phyloP scores from a whole-genome alignment of 2,329 filamentous ascomycete species.

The Blastomyces gilchristii region DNA sequence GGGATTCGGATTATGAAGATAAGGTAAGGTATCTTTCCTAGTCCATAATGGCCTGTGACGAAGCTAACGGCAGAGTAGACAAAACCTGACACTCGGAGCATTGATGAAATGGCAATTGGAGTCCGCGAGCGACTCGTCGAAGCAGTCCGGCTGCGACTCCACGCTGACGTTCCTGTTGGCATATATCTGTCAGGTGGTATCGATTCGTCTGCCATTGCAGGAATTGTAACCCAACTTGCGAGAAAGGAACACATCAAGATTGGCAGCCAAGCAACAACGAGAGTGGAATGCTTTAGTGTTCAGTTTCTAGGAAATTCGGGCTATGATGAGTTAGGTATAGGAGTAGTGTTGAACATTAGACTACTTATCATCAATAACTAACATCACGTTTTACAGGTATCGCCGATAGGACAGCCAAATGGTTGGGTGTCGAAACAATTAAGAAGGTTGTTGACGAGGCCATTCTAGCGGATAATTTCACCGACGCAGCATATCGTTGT shows the following conservation, averaged over 20 bases:
- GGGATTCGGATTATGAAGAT: conserved; percentile 44
- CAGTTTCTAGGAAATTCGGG: conserved; percentile 42
- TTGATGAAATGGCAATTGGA: conserved; percentile 43
- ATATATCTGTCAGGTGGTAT: conserved; percentile 50
- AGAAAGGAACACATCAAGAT: conserved; percentile 38
- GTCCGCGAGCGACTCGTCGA: conserved; percentile 44
- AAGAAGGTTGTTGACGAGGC: conserved; percentile 38
- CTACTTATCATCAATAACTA: neutral
- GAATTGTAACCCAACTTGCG: conserved; percentile 46
- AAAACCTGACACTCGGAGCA: conserved; percentile 32
- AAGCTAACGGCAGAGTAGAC: neutral
- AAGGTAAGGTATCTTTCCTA: conserved; percentile 32
- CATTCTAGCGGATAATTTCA: conserved; percentile 34
- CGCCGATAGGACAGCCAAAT: conserved; percentile 40
- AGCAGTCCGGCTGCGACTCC: conserved; percentile 43
- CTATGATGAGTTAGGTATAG: conserved; percentile 41
- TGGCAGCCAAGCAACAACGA: conserved; percentile 35
- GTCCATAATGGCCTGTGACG: neutral
- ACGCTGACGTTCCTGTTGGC: conserved; percentile 49
- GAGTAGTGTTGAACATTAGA: neutral
- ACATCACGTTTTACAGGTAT: conserved; percentile 23
- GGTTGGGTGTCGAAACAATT: conserved; percentile 37
- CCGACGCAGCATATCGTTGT: conserved; percentile 37
- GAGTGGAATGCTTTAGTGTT: conserved; percentile 43
- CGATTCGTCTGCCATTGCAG: conserved; percentile 48